Evolutionary conservation across 768 basidiomycete species (phyloP).

Genomic region (Myochromella boudieri): DNA sequence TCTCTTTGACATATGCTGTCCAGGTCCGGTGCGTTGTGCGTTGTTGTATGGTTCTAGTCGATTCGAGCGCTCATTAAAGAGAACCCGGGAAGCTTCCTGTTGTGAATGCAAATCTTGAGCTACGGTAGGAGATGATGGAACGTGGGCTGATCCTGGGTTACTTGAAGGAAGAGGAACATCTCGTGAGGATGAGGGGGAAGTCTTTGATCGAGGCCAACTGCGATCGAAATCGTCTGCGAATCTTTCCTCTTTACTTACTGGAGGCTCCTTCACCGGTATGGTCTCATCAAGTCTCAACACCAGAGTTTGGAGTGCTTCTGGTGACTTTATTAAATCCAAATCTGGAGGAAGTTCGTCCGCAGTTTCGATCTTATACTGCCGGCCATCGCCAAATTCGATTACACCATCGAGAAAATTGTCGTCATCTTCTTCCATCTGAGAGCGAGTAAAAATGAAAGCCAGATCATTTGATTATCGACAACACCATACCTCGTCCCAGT

Average conservation of each 20-base stretch:
- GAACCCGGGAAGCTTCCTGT: slow-evolving; percentile 61
- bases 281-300: slow-evolving; percentile 20
- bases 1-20: slow-evolving; percentile 44
- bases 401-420: slow-evolving; percentile 86
- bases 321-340: slow-evolving; percentile 26
- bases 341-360: slow-evolving; percentile 27
- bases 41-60: slow-evolving; percentile 80
- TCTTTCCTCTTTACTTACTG: slow-evolving; percentile 80
- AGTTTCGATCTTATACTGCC: slow-evolving; percentile 81
- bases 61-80: slow-evolving; percentile 97
- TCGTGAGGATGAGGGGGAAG: slow-evolving; percentile 43
- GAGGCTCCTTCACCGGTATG: slow-evolving; percentile 25
- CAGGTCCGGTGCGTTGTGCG: slow-evolving; percentile 40
- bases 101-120: slow-evolving; percentile 45
- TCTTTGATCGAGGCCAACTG: slow-evolving; percentile 84
- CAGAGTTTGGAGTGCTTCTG: slow-evolving; percentile 17
- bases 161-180: slow-evolving; percentile 34
- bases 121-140: slow-evolving; percentile 31
- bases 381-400: slow-evolving; percentile 95
- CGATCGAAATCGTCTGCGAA: slow-evolving; percentile 95
- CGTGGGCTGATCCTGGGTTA: slow-evolving; percentile 21
- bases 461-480: slow-evolving; percentile 1
- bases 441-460: slow-evolving; percentile 2
- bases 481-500: slow-evolving; percentile 92
- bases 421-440: slow-evolving; percentile 88